These are phyloP conservation scores for Hypoxylon sp. DNA, from an alignment of 2,329 filamentous ascomycete species.

Conservation along the genomic window DNA sequence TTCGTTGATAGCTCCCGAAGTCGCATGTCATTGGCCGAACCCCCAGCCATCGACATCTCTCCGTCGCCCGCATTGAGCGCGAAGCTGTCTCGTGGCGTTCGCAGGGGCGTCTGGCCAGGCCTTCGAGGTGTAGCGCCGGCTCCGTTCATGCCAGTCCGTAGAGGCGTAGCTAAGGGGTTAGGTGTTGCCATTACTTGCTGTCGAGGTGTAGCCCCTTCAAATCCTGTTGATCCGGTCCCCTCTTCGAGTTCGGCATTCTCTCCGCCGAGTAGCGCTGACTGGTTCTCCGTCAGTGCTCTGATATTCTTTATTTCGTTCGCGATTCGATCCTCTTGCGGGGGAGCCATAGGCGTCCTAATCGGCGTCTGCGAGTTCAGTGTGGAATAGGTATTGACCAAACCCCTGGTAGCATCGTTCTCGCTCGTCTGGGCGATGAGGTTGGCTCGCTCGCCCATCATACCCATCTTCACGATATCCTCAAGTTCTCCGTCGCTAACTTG, in stretches of 20 bases:
- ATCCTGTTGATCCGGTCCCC: conserved; percentile 82
- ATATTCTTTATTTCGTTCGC: conserved; percentile 98
- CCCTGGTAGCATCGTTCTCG: conserved; percentile 85
- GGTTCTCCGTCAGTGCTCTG: conserved; percentile 87
- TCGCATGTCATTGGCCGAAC: conserved; percentile 79
- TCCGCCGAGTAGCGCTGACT: conserved; percentile 90
- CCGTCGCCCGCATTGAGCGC: conserved; percentile 78
- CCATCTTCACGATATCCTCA: conserved; percentile 99
- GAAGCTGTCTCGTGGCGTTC: conserved; percentile 88
- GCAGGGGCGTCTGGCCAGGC: conserved; percentile 81
- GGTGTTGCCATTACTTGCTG: conserved; percentile 87
- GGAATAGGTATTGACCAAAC: conserved; percentile 86
- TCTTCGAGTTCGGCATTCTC: conserved; percentile 92
- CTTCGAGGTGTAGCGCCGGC: conserved; percentile 73
- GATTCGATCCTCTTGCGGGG: conserved; percentile 92
- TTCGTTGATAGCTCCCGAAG: conserved; percentile 74
- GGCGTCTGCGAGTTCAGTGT: conserved; percentile 82
- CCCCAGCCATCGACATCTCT: conserved; percentile 70
- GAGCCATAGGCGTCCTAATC: conserved; percentile 89
- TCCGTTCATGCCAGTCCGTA: conserved; percentile 69
- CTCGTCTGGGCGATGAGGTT: conserved; percentile 76
- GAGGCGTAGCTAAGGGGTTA: conserved; percentile 92
- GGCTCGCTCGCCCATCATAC: conserved; percentile 88
- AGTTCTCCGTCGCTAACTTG: conserved; percentile 93
- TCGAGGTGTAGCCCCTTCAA: conserved; percentile 83